Base-by-base conservation (phyloP, 768 basidiomycete species). In the Leccinum fibrillosum region DNA sequence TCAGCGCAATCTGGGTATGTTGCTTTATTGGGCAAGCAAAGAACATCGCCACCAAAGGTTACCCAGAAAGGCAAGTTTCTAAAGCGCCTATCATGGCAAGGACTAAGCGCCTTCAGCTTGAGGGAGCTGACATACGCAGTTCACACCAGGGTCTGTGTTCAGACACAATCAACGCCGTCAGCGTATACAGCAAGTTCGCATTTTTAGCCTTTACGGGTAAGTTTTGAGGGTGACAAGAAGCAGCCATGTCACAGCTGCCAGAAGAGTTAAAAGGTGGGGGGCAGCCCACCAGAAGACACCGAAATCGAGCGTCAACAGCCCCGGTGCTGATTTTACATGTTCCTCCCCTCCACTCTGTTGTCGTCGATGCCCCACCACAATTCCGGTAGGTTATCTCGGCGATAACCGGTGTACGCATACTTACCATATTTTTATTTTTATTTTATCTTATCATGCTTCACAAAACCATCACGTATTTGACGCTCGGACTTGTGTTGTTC, bases 201-300 rank as follows among this genome's bases (percentile, higher is more conserved):
- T 34, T 59, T 60, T 57, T 71, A 61, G 55, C 71, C 62, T 63
- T 39, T 15, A 65, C 53, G 64, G 66, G 72, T 68, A 72, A 73
- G 52, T 67, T 59, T 55, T 21, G 49, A 30, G 26, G 52, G 50
- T 69, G 60, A 57, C 60, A 53, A 39, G 60, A 49, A 21, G 26
- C 58, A 63, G 56, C 64, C 64, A 51, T 65, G 70, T 55, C 37
- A 53, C 63, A 45, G 57, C 12, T 51, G 39, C 45, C n/a, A 37
- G 52, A 17, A 11, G 3, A 45, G 53, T 61, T 73, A 74, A 71
- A 72, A 72, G 66, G 63, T 19, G 42, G 50, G 58, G 64, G 64
- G 15, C 51, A 56, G 55, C 68, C 64, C 57, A 54, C 54, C 25
- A 53, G 19, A 48, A 49, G 13, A 60, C 64, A 60, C 53, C 57